phyloP scores from a whole-genome alignment of 257 asterid species.

The Solanum virginianum region DNA sequence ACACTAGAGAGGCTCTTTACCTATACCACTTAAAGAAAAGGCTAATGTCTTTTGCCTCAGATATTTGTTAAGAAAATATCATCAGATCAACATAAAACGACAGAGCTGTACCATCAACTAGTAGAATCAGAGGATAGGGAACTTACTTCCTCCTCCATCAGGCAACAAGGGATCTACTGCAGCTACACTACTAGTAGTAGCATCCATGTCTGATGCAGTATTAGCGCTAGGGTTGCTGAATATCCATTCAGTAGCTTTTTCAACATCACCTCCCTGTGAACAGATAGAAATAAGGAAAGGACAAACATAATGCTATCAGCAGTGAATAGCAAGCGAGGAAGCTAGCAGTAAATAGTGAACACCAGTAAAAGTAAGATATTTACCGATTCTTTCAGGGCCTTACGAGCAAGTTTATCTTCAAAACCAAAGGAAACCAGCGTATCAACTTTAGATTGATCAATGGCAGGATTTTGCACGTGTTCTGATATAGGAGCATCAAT shows the following conservation, averaged over 20 bases:
- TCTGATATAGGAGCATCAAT: slow-evolving; percentile 62
- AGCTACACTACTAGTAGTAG: slow-evolving; percentile 41
- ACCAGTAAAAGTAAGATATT: background rate
- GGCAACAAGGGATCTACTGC: slow-evolving; percentile 48
- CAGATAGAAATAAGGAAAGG: background rate
- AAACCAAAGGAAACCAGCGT: slow-evolving; percentile 80
- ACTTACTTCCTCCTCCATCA: slow-evolving; percentile 96
- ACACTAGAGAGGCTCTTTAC: background rate
- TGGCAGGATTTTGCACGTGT: slow-evolving; percentile 17
- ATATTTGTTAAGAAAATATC: background rate
- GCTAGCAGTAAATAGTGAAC: background rate
- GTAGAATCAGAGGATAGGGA: background rate
- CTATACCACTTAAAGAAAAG: background rate
- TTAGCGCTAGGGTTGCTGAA: slow-evolving; percentile 50
- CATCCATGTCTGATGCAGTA: slow-evolving; percentile 38
- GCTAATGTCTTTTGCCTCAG: background rate
- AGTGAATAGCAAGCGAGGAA: background rate
- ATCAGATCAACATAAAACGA: background rate
- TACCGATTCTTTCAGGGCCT: slow-evolving; percentile 83
- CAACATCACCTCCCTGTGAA: slow-evolving; percentile 77
- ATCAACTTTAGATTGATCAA: slow-evolving; percentile 69
- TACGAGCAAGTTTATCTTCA: slow-evolving; percentile 69
- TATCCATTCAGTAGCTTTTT: slow-evolving; percentile 94
- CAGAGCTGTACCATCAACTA: background rate
- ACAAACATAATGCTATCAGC: background rate